These are phyloP conservation scores for Paxillus involutus DNA, from an alignment of 768 basidiomycete genomes.

Conservation along the genomic window DNA sequence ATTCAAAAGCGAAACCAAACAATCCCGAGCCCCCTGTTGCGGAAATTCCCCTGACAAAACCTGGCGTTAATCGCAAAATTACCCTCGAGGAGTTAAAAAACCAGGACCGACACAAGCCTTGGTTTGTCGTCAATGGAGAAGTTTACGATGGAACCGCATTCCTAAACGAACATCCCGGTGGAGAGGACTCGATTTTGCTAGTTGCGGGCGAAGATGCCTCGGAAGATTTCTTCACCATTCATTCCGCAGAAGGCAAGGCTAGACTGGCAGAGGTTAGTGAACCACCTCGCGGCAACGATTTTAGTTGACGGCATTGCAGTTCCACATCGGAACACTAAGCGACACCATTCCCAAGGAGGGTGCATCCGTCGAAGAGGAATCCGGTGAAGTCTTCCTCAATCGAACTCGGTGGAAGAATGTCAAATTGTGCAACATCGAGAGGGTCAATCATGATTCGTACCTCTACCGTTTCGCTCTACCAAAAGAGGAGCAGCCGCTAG, in stretches of 20 bases:
- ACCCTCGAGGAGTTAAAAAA: constrained; percentile 42
- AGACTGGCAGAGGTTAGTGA: constrained; percentile 41
- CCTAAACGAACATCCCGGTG: constrained; percentile 59
- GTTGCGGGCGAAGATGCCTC: constrained; percentile 61
- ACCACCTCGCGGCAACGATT: not conserved
- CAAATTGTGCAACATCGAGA: constrained; percentile 35
- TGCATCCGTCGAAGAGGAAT: constrained; percentile 6
- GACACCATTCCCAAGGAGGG: not conserved
- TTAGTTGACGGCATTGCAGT: constrained; percentile 20
- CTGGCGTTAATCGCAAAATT: constrained; percentile 44
- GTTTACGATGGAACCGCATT: constrained; percentile 55
- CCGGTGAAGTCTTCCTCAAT: constrained; percentile 38
- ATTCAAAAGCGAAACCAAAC: not conserved
- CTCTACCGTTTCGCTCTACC: constrained; percentile 51
- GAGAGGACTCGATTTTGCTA: constrained; percentile 51
- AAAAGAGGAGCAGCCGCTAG: constrained; percentile 40
- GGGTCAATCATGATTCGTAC: constrained; percentile 48
- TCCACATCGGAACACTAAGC: constrained; percentile 51
- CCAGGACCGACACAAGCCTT: constrained; percentile 37
- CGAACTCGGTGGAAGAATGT: constrained; percentile 49
- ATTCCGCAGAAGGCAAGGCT: constrained; percentile 48
- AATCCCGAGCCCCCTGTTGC: not conserved
- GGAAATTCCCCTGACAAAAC: constrained; percentile 44
- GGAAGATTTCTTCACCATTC: constrained; percentile 66
- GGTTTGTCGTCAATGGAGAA: constrained; percentile 56